phyloP scores from a whole-genome alignment of 1,284 basidiomycete species.

The Stereum hirsutum region DNA sequence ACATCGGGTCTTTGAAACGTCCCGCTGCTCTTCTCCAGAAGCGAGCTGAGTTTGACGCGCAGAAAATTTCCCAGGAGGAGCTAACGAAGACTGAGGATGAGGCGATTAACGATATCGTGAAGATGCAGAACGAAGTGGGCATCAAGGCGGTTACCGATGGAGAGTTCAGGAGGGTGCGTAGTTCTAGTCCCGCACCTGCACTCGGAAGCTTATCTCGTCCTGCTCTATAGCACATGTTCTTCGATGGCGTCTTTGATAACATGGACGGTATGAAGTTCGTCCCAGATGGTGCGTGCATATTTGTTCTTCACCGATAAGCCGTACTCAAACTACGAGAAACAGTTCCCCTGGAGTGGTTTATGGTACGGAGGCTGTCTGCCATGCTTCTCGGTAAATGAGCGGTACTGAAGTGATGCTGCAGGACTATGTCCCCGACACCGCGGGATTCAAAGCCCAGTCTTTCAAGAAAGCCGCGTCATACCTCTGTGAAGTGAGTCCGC shows the following conservation, averaged over 20 bases:
- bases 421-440: conserved; percentile 32
- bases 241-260: conserved; percentile 51
- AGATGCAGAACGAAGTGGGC: conserved; percentile 30
- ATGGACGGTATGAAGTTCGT: conserved; percentile 54
- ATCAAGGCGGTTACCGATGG: conserved; percentile 40
- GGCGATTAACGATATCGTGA: conserved; percentile 32
- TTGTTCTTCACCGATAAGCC: conserved; percentile 3
- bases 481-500: conserved; percentile 41
- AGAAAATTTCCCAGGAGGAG: conserved; percentile 24
- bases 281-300: conserved; percentile 39
- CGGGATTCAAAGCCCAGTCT: conserved; percentile 27
- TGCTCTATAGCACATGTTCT: conserved; percentile 42
- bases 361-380: conserved; percentile 23
- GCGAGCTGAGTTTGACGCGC: conserved; percentile 25
- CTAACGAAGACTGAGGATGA: conserved; percentile 33
- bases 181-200: too few species aligned
- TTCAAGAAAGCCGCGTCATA: conserved; percentile 37
- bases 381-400: neutral
- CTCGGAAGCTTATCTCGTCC: neutral
- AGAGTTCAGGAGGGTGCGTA: conserved; percentile 33
- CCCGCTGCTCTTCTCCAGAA: conserved; percentile 31
- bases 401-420: conserved; percentile 2
- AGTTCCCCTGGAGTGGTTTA: conserved; percentile 28
- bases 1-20: conserved; percentile 38
- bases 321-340: conserved; percentile 5